A percentile compares a stretch with the other conserved stretches of the same genome.
phyloP scores from a whole-genome alignment of 2,329 filamentous ascomycete genomes.

The Colletotrichum viniferum region DNA sequence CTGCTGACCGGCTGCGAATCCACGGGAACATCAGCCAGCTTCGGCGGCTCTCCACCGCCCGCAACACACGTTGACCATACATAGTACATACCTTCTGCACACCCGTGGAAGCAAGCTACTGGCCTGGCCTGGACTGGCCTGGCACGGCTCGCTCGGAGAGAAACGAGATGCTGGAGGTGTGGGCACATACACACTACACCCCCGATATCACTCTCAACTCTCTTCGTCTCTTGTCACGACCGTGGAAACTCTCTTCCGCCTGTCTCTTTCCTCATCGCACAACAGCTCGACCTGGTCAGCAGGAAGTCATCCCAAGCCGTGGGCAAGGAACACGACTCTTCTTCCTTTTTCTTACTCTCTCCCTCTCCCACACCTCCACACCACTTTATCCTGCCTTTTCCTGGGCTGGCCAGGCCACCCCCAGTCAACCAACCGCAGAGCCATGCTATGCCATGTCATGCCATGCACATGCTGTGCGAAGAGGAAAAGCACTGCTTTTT shows the following conservation, averaged over 20 bases:
- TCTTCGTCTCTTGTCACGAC: constrained; percentile 2
- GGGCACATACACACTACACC: neutral
- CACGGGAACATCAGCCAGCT: neutral
- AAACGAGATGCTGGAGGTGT: neutral
- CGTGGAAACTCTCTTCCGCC: neutral
- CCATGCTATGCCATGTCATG: neutral
- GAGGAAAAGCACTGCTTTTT: neutral
- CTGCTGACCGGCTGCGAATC: neutral
- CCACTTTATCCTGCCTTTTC: neutral
- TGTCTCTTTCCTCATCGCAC: neutral
- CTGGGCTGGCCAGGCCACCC: neutral
- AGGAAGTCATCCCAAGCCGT: neutral
- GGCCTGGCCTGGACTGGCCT: neutral
- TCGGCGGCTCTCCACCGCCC: neutral
- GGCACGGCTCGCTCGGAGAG: constrained; percentile 11
- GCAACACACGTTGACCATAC: neutral
- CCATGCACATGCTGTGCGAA: constrained; percentile 3
- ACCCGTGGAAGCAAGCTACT: neutral
- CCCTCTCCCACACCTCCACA: neutral
- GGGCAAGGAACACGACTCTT: neutral
- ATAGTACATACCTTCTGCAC: neutral
- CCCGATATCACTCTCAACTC: neutral
- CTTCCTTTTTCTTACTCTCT: neutral
- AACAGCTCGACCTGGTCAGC: neutral
- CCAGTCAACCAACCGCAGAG: neutral